Base-by-base conservation (phyloP, 2,329 filamentous ascomycete species). In the Talaromyces piceae region DNA sequence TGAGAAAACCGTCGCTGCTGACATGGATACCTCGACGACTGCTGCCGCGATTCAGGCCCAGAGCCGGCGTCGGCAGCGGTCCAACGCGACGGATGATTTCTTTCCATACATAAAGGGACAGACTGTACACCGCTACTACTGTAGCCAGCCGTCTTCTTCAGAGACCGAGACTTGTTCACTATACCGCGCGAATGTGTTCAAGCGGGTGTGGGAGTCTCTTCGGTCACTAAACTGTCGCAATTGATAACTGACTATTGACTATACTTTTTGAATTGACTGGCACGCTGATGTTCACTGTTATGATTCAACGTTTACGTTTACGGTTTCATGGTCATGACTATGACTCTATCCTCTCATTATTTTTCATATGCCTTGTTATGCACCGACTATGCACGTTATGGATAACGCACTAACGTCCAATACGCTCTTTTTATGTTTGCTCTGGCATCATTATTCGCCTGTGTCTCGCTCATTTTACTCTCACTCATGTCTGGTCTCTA, bases 21-120 rank as follows among this genome's bases (percentile, higher is more conserved):
- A 67, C 37, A 60, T 68, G 13, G 65, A 68, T 41, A 59, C 61
- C n/a, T 59, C 66, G 2, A 61, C 66, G 1, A 49, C 50, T 44
- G 67, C 67, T 1, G 67, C 67, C 0, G 67, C 67, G 1, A 60
- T 66, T 22, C 67, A 69, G 39, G 67, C 67, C 3, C 62, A 66
- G 39, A 63, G 60, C 12, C 58, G 66, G 2, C 66, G 66, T 12
- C 62, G 61, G 13, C 64, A 67, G 47, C 57, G 58, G 9, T 64
- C 63, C 0, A 59, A 63, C 9, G 60, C 62, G 1, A 54, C 52
- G 16, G 58, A 63, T 0, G 62, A 63, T n/a, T 56, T 43, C 45
- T 56, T 30, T 6, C 45, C 50, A n/a, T 54, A 53, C 8, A 48
- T 54, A 3, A 63, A 66, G 6, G 56, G 59, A 1, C 65, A 67